Base-by-base conservation (phyloP, 768 basidiomycete species). In the Butyriboletus loyo region DNA sequence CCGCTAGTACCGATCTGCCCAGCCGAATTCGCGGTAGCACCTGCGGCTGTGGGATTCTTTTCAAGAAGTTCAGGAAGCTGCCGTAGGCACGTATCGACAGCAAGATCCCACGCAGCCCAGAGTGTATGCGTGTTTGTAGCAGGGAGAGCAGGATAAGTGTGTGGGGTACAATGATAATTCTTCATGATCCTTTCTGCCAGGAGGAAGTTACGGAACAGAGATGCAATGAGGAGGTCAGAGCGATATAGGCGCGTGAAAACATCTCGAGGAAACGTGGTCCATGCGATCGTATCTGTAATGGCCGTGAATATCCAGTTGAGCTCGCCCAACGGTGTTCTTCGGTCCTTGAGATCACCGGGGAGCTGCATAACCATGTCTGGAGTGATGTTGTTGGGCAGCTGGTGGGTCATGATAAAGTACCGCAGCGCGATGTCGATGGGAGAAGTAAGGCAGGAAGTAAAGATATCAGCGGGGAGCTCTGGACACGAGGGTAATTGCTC, bases 251-350 rank as follows among this genome's bases (percentile, higher is more conserved):
- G 84, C 17, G 93, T 94, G 72, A 99, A 98, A 4, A 92, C 82
- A 34, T 97, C 94, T 41, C 87, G 83, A 35, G 94, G 88, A 68
- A 99, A 96, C 3, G 92, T 91, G 14, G 95, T 95, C 97, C 97
- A 99, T 7, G 97, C 97, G 56, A 99, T 98, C 9, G 97, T 98
- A 72, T 99, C 97, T 15, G 97, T 98, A 50, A 99, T 91, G 31
- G 96, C 93, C 1, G 94, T 98, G 73, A 98, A 98, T 57, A 98
- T 98, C 97, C 97, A 99, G 67, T 96, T 97, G n/a, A 99, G 81
- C 72, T 99, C 97, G 46, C 97, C 97, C 0, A 99, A 76, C 1
- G 97, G 95, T 1, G 97, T 98, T 24, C 95, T 83, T 19, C 97
- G 82, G 65, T 99, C 97, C 71, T 96, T 97, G 54, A 98, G 81